Evolutionary conservation across 306 rosid species (phyloP).

Genomic region (Nissolia schottii): DNA sequence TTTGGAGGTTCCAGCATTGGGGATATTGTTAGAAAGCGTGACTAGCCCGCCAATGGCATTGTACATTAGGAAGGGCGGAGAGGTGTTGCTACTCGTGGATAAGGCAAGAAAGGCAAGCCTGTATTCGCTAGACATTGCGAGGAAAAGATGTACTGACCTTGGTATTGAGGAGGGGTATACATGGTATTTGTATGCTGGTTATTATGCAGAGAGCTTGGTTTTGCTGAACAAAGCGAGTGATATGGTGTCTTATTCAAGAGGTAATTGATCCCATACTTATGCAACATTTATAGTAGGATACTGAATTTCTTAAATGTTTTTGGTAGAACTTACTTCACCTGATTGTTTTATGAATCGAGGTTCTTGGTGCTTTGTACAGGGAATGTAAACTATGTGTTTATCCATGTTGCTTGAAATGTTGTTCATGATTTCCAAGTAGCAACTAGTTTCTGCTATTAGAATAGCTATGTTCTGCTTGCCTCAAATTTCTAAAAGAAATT

Average conservation of each 20-base stretch:
- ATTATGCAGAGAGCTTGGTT: constrained; percentile 32
- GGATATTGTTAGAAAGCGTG: neutral
- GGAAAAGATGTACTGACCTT: neutral
- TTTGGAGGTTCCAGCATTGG: constrained; percentile 5
- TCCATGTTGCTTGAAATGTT: neutral
- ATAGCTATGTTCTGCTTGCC: neutral
- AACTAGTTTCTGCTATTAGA: neutral
- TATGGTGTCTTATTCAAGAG: constrained; percentile 20
- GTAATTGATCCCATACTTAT: neutral
- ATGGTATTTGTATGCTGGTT: neutral
- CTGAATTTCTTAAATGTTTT: neutral
- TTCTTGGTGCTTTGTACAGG: neutral
- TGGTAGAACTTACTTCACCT: neutral
- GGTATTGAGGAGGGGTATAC: constrained; percentile 9
- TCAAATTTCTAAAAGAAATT: neutral
- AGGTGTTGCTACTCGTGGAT: constrained; percentile 19
- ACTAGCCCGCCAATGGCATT: neutral
- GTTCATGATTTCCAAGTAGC: neutral
- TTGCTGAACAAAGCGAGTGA: constrained; percentile 9
- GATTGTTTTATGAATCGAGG: neutral
- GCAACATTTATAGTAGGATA: neutral
- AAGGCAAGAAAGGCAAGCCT: neutral
- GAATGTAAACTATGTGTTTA: neutral
- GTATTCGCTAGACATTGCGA: neutral
- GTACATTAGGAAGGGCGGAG: constrained; percentile 3